Evolutionary conservation across 164 flowering plant genomes (phyloP).

Genomic region (Akebia trifoliata): DNA sequence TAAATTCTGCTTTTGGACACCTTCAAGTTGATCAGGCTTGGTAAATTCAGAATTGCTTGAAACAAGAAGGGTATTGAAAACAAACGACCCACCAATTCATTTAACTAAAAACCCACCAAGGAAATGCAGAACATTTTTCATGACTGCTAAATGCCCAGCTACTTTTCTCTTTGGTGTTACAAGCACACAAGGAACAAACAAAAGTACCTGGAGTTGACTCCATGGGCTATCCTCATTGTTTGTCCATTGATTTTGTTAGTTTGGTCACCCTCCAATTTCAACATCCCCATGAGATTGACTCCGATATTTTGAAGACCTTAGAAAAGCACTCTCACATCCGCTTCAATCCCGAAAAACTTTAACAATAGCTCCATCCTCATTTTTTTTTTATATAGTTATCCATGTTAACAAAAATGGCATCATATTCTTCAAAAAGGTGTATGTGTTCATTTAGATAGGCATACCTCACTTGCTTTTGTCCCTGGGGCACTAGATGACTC

Average conservation of each 20-base stretch:
- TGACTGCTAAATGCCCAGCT: constrained; percentile 82
- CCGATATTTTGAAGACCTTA: too few species aligned
- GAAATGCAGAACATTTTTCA: constrained; percentile 73
- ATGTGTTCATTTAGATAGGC: not conserved
- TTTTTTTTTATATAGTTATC: too few species aligned
- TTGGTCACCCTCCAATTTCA: not conserved
- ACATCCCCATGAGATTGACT: too few species aligned
- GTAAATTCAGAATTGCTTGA: constrained; percentile 33
- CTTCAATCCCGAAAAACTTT: too few species aligned
- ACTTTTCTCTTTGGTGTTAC: constrained; percentile 89
- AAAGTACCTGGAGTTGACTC: constrained; percentile 89
- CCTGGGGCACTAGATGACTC: constrained; percentile 45
- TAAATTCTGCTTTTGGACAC: constrained; percentile 36
- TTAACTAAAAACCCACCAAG: constrained; percentile 86
- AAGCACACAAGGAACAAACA: constrained; percentile 71
- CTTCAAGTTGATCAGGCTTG: constrained; percentile 40
- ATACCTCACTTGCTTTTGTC: constrained; percentile 76
- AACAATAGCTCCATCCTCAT: too few species aligned
- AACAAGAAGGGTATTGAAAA: constrained; percentile 43
- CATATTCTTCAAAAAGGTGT: not conserved
- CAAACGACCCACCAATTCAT: constrained; percentile 92
- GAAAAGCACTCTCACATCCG: too few species aligned
- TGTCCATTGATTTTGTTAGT: not conserved
- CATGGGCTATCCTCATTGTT: too few species aligned
- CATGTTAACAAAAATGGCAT: too few species aligned